A percentile compares a stretch with the other conserved stretches of the same genome.
Evolutionary conservation across 768 basidiomycete species (phyloP).

Genomic region (Chalciporus chontae): DNA sequence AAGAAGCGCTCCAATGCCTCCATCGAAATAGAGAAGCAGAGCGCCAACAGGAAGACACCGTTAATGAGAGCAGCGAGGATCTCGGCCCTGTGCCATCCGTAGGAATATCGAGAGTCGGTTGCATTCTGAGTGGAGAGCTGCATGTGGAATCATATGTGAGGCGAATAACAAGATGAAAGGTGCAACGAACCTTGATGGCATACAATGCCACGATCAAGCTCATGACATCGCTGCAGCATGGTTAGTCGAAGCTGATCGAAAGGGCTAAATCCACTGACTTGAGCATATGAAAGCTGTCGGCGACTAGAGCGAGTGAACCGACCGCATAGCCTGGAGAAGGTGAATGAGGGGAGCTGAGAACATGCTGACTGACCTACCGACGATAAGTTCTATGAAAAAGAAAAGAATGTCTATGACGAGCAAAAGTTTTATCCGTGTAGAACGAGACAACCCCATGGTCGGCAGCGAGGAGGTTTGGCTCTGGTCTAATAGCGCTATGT

Average conservation of each 20-base stretch:
- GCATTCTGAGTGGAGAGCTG: conserved; percentile 64
- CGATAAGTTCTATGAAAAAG: conserved; percentile 83
- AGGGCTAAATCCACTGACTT: conserved; percentile 54
- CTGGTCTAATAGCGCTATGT: too few relatives aligned
- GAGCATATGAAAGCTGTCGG: conserved; percentile 98
- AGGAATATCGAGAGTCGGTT: conserved; percentile 78
- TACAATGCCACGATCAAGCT: conserved; percentile 94
- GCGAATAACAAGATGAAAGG: conserved; percentile 6
- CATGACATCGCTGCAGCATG: conserved; percentile 79
- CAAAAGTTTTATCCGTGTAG: conserved; percentile 69
- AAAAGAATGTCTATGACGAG: conserved; percentile 82
- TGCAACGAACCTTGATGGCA: conserved; percentile 67
- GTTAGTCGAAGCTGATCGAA: conserved; percentile 10
- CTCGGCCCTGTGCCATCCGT: conserved; percentile 99
- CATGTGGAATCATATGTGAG: conserved; percentile 6
- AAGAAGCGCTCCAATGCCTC: conserved; percentile 93
- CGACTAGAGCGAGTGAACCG: conserved; percentile 90
- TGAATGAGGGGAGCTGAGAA: conserved; percentile 9
- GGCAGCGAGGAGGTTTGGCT: background rate
- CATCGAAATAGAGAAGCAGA: conserved; percentile 93
- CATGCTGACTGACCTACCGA: conserved; percentile 45
- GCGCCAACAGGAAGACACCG: conserved; percentile 93
- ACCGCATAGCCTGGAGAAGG: conserved; percentile 78
- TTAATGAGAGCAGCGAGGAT: conserved; percentile 94
- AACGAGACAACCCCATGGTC: conserved; percentile 52